Conservation (phyloP, 306 rosid species). For the Quercus berberidifolia region DNA sequence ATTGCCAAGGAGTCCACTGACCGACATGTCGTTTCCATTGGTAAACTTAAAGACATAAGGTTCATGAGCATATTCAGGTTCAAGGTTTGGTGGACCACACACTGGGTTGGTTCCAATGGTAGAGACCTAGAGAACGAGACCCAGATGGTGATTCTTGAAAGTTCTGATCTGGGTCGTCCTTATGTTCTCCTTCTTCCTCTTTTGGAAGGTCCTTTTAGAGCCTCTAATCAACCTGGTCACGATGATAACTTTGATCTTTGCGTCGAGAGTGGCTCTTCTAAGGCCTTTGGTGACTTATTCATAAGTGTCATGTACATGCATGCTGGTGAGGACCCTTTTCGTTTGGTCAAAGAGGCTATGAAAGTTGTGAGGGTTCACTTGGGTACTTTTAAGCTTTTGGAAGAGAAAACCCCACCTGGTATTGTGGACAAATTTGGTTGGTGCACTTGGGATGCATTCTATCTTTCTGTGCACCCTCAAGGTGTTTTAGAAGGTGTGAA, state of each 20-base stretch:
- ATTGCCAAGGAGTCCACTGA: slow-evolving; percentile 22
- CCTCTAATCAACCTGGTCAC: slow-evolving; percentile 46
- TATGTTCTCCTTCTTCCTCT: slow-evolving; percentile 69
- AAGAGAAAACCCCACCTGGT: slow-evolving; percentile 67
- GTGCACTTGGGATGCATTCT: slow-evolving; percentile 99
- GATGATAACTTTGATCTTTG: slow-evolving; percentile 58
- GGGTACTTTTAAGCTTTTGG: slow-evolving; percentile 64
- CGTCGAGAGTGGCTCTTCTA: slow-evolving; percentile 75
- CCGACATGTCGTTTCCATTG: slow-evolving; percentile 72
- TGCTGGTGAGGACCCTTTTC: slow-evolving; percentile 59
- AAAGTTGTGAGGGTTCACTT: slow-evolving; percentile 46
- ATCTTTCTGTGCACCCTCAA: slow-evolving; percentile 78
- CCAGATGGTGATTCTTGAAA: slow-evolving; percentile 63
- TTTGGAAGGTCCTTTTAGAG: slow-evolving; percentile 60
- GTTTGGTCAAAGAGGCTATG: slow-evolving; percentile 65
- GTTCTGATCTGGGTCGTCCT: slow-evolving; percentile 47
- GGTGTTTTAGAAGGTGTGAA: slow-evolving; percentile 3
- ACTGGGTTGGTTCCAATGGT: slow-evolving; percentile 84
- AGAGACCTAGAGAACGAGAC: slow-evolving; percentile 82
- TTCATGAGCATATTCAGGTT: slow-evolving; percentile 88
- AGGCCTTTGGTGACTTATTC: slow-evolving; percentile 18
- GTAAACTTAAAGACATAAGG: slow-evolving; percentile 47
- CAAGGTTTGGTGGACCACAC: slow-evolving; percentile 99
- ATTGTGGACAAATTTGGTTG: slow-evolving; percentile 54
- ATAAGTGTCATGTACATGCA: slow-evolving; percentile 53